Conservation (phyloP, 1,139 yeast genomes). For the Diutina sp. region DNA sequence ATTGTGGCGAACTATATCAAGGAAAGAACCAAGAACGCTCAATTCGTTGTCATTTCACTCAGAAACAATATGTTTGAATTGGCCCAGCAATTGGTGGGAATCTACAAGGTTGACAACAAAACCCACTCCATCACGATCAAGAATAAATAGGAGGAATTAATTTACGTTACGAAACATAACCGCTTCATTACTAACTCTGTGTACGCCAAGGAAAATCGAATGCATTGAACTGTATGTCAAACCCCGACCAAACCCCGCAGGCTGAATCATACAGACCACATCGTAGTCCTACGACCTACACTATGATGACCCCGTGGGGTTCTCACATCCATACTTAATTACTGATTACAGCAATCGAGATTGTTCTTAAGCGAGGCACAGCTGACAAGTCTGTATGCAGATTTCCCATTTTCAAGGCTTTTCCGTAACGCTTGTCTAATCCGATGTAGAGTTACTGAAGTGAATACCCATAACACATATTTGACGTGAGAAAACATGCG, state of each 20-base stretch:
- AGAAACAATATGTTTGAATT: conserved; percentile 97
- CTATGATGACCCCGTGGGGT: too few species aligned
- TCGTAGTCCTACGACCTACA: too few species aligned
- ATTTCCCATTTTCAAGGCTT: too few species aligned
- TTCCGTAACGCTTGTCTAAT: too few species aligned
- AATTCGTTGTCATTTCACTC: conserved; percentile 87
- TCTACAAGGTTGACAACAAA: conserved; percentile 87
- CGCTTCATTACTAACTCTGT: background rate
- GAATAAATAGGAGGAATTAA: background rate
- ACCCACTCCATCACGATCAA: conserved; percentile 50
- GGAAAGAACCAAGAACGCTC: conserved; percentile 92
- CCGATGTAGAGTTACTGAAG: too few species aligned
- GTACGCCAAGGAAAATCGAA: background rate
- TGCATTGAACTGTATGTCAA: background rate
- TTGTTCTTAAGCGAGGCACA: too few species aligned
- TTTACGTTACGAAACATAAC: background rate
- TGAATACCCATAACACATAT: too few species aligned
- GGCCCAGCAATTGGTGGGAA: conserved; percentile 88
- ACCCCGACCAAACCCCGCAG: background rate
- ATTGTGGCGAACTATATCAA: conserved; percentile 96
- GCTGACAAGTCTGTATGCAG: too few species aligned
- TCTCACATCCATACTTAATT: too few species aligned
- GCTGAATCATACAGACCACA: background rate
- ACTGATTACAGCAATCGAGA: too few species aligned
- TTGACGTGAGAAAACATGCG: too few species aligned